Base-by-base conservation (phyloP, 2,329 filamentous ascomycete genomes). In the Fusarium sp. region DNA sequence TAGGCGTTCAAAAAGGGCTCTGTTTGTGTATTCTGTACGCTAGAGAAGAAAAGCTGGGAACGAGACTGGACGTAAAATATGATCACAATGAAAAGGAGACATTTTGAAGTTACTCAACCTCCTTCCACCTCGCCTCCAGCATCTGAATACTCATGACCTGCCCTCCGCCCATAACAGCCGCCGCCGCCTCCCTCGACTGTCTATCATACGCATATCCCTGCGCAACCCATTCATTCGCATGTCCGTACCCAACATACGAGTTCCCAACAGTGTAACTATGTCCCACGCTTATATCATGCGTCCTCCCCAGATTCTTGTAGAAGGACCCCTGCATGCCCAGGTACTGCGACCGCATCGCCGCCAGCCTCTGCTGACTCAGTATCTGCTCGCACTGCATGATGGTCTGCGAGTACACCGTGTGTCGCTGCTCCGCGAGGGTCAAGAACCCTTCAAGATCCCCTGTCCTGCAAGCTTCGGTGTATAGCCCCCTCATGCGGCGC, bases 401-500 rank as follows among this genome's bases (percentile, higher is more conserved):
- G 2, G 79, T 81, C 52, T 79, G 64, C 2, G 56, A 51, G 50
- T 78, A 80, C 2, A 80, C 70, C 3, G 50, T 15, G 7, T 73
- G 77, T 6, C 73, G 60, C 8, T 72, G 71, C 15, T 60, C 67
- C 2, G 76, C 72, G 5, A 64, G 60, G 3, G 56, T 46, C 1
- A 79, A 60, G 28, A 82, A 64, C 2, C 56, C 48, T 6, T 74
- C 62, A 1, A 74, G 67, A 32, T 73, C 65, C 1, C 49, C 63
- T 6, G 68, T 52, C 7, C 42, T 38, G 44, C 77, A 77, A 4
- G 77, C 77, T 23, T 75, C 67, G 2, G 53, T 56, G 62, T 78
- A 80, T 0, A 78, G 47, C 1, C 59, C 46, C 8, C 79, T 76
- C 74, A 81, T 80, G 12, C 77, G 77, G 23, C 73, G 69, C 7